Evolutionary conservation across 257 asterid genomes (phyloP).

Genomic region (Solanum medicagineum): DNA sequence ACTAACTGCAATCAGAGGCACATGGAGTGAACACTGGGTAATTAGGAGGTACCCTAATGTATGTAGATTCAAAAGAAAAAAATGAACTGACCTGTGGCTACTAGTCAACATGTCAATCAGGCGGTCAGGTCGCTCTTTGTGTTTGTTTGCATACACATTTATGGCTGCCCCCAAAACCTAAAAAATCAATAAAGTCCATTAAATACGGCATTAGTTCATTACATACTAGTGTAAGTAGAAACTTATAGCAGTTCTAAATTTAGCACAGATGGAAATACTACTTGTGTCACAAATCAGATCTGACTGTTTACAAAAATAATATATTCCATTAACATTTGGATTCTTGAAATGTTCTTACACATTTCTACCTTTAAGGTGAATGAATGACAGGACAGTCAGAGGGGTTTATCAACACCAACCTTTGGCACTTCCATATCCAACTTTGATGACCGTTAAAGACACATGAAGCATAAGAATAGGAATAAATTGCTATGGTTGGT

Average conservation of each 20-base stretch:
- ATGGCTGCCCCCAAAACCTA: constrained; percentile 98
- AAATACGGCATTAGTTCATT: background rate
- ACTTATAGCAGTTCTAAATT: background rate
- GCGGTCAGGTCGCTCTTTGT: constrained; percentile 98
- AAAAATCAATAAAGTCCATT: background rate
- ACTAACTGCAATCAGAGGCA: background rate
- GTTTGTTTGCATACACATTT: constrained; percentile 90
- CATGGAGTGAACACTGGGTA: background rate
- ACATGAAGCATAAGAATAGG: background rate
- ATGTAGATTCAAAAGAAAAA: background rate
- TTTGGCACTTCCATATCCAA: background rate
- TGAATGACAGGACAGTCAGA: background rate
- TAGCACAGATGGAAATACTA: background rate
- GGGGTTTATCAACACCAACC: background rate
- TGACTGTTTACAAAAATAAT: background rate
- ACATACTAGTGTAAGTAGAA: background rate
- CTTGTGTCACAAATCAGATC: background rate
- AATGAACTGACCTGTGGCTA: constrained; percentile 57
- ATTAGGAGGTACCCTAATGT: background rate
- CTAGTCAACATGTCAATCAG: constrained; percentile 97
- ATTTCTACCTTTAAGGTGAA: background rate
- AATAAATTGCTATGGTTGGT: background rate
- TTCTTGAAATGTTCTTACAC: background rate
- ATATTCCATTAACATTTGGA: background rate
- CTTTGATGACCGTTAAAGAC: background rate